phyloP scores from a whole-genome alignment of 1,139 yeast genomes.

The Suhomyces wounanorum region DNA sequence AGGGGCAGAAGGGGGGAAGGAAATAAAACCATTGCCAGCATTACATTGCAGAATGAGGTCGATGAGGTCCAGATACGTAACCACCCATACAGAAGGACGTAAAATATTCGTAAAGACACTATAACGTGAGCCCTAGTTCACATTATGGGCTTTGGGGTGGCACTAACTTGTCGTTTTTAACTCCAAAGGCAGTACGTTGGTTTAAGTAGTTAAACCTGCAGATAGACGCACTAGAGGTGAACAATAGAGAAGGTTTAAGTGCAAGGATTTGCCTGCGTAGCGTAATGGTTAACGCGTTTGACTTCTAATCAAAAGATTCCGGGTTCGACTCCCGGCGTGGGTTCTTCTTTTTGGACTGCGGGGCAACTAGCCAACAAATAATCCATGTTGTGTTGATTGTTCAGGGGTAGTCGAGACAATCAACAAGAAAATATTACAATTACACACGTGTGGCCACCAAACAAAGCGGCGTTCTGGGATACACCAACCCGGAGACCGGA shows the following conservation, averaged over 20 bases:
- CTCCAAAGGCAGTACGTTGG: too few species aligned
- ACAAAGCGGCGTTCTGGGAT: not conserved
- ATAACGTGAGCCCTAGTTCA: not conserved
- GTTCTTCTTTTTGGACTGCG: constrained; percentile 20
- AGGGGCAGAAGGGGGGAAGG: too few species aligned
- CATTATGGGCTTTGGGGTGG: not conserved
- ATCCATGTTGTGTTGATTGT: not conserved
- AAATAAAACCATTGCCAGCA: too few species aligned
- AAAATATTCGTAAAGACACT: too few species aligned
- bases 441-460: not conserved
- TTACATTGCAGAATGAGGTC: too few species aligned
- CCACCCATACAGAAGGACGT: too few species aligned
- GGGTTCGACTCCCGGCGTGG: constrained; percentile 50
- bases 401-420: not conserved
- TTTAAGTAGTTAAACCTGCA: not conserved
- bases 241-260: not conserved
- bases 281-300: constrained; percentile 1
- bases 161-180: not conserved
- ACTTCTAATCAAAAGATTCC: not conserved
- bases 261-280: constrained; percentile 13
- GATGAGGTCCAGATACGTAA: too few species aligned
- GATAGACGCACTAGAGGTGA: not conserved
- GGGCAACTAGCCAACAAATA: not conserved
- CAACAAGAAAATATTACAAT: not conserved
- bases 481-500: not conserved